Conservation (phyloP, 306 rosid genomes). For the Quercus aquifolioides region DNA sequence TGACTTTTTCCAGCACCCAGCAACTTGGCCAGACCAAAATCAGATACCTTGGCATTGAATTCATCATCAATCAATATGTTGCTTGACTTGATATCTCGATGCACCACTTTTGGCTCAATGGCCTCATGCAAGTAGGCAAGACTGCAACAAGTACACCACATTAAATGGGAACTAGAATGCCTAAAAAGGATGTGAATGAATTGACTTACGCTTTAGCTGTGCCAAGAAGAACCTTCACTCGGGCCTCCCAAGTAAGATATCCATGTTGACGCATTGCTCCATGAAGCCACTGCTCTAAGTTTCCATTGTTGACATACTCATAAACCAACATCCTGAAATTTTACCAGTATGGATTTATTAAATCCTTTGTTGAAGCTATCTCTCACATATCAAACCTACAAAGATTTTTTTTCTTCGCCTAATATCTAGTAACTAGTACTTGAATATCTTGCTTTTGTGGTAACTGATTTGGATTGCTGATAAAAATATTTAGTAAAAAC, state of each 20-base stretch:
- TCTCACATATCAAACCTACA: neutral
- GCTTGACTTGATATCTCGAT: constrained; percentile 91
- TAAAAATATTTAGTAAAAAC: neutral
- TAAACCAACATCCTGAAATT: constrained; percentile 76
- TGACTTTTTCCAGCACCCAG: constrained; percentile 89
- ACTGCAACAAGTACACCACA: constrained; percentile 42
- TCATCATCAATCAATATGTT: constrained; percentile 84
- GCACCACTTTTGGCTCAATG: constrained; percentile 92
- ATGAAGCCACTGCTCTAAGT: constrained; percentile 96
- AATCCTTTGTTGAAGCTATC: constrained; percentile 1
- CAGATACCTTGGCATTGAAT: constrained; percentile 93
- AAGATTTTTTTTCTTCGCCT: neutral
- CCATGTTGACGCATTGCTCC: constrained; percentile 96
- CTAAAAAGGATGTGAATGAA: constrained; percentile 9
- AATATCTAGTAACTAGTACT: neutral
- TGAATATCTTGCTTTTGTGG: neutral
- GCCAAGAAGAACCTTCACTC: constrained; percentile 85
- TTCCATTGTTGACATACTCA: constrained; percentile 93
- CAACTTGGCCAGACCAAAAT: constrained; percentile 91
- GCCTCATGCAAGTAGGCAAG: constrained; percentile 94
- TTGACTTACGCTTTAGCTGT: constrained; percentile 92
- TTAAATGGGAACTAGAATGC: constrained; percentile 24
- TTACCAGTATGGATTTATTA: neutral
- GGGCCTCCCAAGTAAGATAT: constrained; percentile 97
- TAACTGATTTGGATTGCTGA: neutral